phyloP scores from a whole-genome alignment of 495 filamentous ascomycete species.

The Daldinia vernicosa region DNA sequence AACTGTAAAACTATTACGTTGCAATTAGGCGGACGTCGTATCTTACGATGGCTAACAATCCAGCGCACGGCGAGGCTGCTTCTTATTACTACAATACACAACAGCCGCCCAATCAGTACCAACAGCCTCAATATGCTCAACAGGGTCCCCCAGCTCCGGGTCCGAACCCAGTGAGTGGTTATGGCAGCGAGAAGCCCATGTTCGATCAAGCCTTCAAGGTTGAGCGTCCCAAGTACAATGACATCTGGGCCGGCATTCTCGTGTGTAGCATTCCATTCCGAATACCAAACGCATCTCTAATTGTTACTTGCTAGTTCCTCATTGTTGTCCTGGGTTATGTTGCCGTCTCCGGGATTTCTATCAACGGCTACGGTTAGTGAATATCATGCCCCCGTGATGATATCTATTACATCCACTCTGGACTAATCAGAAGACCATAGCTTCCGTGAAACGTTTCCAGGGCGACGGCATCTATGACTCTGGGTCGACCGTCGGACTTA shows the following conservation, averaged over 20 bases:
- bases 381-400: neutral
- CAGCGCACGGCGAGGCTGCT: constrained; percentile 37
- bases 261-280: constrained; percentile 50
- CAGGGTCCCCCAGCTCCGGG: constrained; percentile 29
- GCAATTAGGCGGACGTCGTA: neutral
- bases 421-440: constrained; percentile 34
- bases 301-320: constrained; percentile 63
- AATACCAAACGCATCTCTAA: neutral
- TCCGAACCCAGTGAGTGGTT: constrained; percentile 29
- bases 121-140: constrained; percentile 30
- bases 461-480: constrained; percentile 79
- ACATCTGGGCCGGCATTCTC: constrained; percentile 85
- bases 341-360: constrained; percentile 77
- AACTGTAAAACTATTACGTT: neutral
- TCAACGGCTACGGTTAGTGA: constrained; percentile 74
- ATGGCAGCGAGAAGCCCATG: constrained; percentile 57
- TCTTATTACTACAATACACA: constrained; percentile 42
- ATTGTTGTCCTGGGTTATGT: constrained; percentile 77
- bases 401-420: neutral
- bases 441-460: constrained; percentile 67
- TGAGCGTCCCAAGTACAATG: constrained; percentile 85
- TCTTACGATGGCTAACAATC: constrained; percentile 37
- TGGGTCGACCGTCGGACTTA: constrained; percentile 71
- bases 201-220: constrained; percentile 86
- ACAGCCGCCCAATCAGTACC: constrained; percentile 26